phyloP scores from a whole-genome alignment of 2,329 filamentous ascomycete species.

The Pseudohalonectria lignicola region DNA sequence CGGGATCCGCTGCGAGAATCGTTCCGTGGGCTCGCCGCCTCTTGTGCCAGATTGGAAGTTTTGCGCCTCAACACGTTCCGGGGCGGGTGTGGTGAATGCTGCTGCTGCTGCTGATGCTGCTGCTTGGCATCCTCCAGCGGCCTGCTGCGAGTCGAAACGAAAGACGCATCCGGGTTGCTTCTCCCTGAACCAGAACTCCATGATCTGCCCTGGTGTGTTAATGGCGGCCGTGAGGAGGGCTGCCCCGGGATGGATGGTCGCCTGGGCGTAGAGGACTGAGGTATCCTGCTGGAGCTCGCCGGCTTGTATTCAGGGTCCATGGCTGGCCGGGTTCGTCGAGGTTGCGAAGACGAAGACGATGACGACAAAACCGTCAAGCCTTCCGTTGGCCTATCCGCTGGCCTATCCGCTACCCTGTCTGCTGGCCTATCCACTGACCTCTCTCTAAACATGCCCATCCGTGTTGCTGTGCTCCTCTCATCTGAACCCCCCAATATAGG shows the following conservation, averaged over 20 bases:
- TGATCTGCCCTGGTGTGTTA: slow-evolving; percentile 30
- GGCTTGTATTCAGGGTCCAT: slow-evolving; percentile 7
- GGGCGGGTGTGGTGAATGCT: too few species aligned
- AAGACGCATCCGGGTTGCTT: too few species aligned
- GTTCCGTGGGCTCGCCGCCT: slow-evolving; percentile 19
- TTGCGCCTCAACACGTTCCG: slow-evolving; percentile 38
- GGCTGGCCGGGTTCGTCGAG: neutral
- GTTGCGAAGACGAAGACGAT: slow-evolving; percentile 6
- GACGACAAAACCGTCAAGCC: too few species aligned
- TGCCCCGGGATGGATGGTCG: slow-evolving; percentile 14
- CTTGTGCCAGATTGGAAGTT: slow-evolving; percentile 31
- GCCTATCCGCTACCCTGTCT: too few species aligned
- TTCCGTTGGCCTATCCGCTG: too few species aligned
- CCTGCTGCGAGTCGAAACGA: slow-evolving; percentile 21
- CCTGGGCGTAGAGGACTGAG: slow-evolving; percentile 20
- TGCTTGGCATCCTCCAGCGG: slow-evolving; percentile 17
- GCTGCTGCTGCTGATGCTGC: too few species aligned
- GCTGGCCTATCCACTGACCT: too few species aligned
- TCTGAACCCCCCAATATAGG: slow-evolving; percentile 13
- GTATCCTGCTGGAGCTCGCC: slow-evolving; percentile 22
- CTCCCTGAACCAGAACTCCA: slow-evolving; percentile 23
- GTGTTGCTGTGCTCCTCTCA: too few species aligned
- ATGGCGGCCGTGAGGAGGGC: slow-evolving; percentile 18
- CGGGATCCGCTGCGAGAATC: slow-evolving; percentile 22
- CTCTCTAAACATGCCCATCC: too few species aligned